Conservation (phyloP, 1,139 yeast genomes). For the Hansenula sp. region DNA sequence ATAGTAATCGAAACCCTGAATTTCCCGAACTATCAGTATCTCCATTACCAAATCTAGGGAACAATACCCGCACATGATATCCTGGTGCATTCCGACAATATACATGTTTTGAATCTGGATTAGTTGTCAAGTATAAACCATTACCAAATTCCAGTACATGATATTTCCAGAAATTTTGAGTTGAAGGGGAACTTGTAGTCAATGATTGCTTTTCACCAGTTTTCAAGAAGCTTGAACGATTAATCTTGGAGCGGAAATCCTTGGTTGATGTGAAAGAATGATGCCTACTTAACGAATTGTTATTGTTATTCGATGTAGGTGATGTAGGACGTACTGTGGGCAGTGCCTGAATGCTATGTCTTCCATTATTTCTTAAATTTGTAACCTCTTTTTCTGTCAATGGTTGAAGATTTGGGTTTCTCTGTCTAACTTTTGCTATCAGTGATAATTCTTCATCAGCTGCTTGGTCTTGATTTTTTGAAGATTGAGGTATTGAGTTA, state of each 20-base stretch:
- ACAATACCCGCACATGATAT: constrained; percentile 40
- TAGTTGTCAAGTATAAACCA: constrained; percentile 51
- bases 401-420: constrained; percentile 20
- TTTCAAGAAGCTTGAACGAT: background rate
- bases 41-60: constrained; percentile 20
- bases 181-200: background rate
- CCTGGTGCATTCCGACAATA: constrained; percentile 57
- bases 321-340: background rate
- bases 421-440: constrained; percentile 1
- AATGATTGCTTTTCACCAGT: background rate
- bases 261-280: constrained; percentile 1
- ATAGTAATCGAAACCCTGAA: constrained; percentile 19
- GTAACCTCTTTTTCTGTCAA: constrained; percentile 7
- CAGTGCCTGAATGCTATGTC: constrained; percentile 3
- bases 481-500: background rate
- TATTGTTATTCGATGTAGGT: too few species aligned
- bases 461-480: background rate
- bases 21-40: constrained; percentile 24
- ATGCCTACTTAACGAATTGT: background rate
- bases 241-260: background rate
- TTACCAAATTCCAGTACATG: constrained; percentile 48
- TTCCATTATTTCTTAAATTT: constrained; percentile 1
- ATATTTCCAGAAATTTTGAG: constrained; percentile 49
- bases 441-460: background rate
- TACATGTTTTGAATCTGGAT: constrained; percentile 51